These are phyloP conservation scores for Cladosporium sphaerospermum DNA, from an alignment of 2,329 filamentous ascomycete species.

Conservation along the genomic window DNA sequence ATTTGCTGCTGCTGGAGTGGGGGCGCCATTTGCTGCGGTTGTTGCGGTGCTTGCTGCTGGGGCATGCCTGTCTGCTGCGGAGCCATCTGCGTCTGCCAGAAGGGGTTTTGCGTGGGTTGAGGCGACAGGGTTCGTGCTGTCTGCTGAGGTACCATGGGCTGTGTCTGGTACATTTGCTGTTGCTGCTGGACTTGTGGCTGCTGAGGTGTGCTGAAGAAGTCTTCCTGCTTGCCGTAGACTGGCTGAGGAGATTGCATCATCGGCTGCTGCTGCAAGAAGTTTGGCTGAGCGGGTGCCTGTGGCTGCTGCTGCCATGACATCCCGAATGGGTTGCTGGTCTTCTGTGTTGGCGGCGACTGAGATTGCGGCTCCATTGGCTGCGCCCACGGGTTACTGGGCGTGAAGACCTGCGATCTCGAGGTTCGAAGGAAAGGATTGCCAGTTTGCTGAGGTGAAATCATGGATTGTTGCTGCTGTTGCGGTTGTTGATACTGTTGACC, in stretches of 20 bases:
- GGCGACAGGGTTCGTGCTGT: not conserved
- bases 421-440: slow-evolving; percentile 37
- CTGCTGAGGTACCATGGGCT: slow-evolving; percentile 13
- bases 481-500: slow-evolving; percentile 25
- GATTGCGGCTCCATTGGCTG: slow-evolving; percentile 37
- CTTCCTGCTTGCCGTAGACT: slow-evolving; percentile 22
- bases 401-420: slow-evolving; percentile 38
- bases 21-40: slow-evolving; percentile 30
- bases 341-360: slow-evolving; percentile 16
- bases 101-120: slow-evolving; percentile 15
- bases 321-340: slow-evolving; percentile 15
- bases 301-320: slow-evolving; percentile 7
- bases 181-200: slow-evolving; percentile 11
- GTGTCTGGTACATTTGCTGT: not conserved
- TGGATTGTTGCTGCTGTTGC: slow-evolving; percentile 17
- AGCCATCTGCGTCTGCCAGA: slow-evolving; percentile 20
- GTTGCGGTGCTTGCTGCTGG: slow-evolving; percentile 25
- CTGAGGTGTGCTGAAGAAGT: slow-evolving; percentile 23
- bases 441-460: slow-evolving; percentile 48
- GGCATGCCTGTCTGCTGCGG: slow-evolving; percentile 17
- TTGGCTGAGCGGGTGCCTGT: not conserved
- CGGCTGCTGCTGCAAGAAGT: slow-evolving; percentile 28
- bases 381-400: slow-evolving; percentile 37
- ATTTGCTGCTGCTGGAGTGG: slow-evolving; percentile 24
- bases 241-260: slow-evolving; percentile 22